Evolutionary conservation across 148 eudicot species (phyloP), one percentile per base, ranked within the genome.

Genomic region (Rhododendron simsii): DNA sequence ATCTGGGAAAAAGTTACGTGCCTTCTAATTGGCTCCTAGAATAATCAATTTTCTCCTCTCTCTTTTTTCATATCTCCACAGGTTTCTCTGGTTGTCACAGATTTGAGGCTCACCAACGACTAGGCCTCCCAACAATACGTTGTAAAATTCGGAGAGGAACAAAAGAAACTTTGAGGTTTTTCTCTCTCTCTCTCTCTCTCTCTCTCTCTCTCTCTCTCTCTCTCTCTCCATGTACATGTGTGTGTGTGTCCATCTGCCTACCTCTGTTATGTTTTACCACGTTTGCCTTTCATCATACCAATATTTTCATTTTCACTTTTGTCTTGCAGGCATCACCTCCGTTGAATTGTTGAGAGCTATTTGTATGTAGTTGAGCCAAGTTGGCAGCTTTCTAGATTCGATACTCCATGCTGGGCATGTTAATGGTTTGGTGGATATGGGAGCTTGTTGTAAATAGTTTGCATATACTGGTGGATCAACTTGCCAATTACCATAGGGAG

Each of bases 41-140:
- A 28, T 55, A 23, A 44, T 59, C 41, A 67, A 85, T 44, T 45
- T 80, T 47, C 61, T 50, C 21, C 20, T 74, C 47, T 45, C 59
- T 55, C 41, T 37, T n/a, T n/a, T n/a, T n/a, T n/a, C n/a, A n/a
- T 30, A 4, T 37, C 39, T 37, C 39, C 65, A 59, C 86, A 97
- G 99, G 99, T 85, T 97, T 97, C 87, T 97, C 99, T 39, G 99
- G 99, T 81, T 97, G 98, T 90, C 99, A 97, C 91, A 90, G 99
- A 35, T 97, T 91, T 83, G 99, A 95, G 90, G 99, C 99, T 91
- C 99, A 97, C 87, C 99, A 97, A 89, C 91, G 84, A 75, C 91
- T 97, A 81, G 99, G 98, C n/a, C 95, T 97, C 79, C 99, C 96
- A 59, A 93, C 98, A 30, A 97, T 97, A 81, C 98, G 98, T 73